Base-by-base conservation (phyloP, 768 basidiomycete species). In the Boletus pseudopeckii region DNA sequence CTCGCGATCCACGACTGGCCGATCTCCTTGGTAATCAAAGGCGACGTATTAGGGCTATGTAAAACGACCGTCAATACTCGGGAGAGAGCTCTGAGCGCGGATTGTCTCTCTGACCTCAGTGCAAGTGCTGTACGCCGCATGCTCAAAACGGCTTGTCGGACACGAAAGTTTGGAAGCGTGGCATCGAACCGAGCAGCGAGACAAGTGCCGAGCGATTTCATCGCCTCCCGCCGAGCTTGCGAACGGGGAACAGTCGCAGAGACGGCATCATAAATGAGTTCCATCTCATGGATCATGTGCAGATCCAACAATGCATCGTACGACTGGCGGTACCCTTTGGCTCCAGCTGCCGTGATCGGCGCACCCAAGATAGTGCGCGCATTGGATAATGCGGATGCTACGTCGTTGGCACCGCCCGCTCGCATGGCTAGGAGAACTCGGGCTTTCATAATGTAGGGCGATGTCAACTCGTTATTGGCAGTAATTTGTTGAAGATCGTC, bases 1-100 rank as follows among this genome's bases (percentile, higher is more conserved):
- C 88, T 98, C 26, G 82, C 77, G 13, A 98, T 79, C 97, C 97
- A 99, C 1, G 92, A 85, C 44, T 80, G 79, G 4, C 92, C 88
- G 36, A 95, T 85, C 60, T 88, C 85, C 14, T 72, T 72, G 33
- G 67, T 75, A n/a, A 82, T 69, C 38, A 69, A 71, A 14, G 72
- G 63, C 43, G 73, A 72, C 26, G 73, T 67, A 18, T 40, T 39
- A 28, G 64, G 41, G 43, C 59, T 56, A 41, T 32, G 10, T 22
- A 30, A 45, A 10, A 20, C 2, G 30, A 45, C 11, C 26, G 40
- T 70, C 58, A 66, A 28, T 22, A 42, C n/a, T 33, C 50, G 10
- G 22, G 10, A 14, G 24, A 30, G n/a, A 33, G 14, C 9, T 7
- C 4, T 9, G n/a, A 48, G 39, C 20, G 26, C 13, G 50, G 51